phyloP scores from a whole-genome alignment of 2,329 filamentous ascomycete species.

The Hypoxylon sp. region DNA sequence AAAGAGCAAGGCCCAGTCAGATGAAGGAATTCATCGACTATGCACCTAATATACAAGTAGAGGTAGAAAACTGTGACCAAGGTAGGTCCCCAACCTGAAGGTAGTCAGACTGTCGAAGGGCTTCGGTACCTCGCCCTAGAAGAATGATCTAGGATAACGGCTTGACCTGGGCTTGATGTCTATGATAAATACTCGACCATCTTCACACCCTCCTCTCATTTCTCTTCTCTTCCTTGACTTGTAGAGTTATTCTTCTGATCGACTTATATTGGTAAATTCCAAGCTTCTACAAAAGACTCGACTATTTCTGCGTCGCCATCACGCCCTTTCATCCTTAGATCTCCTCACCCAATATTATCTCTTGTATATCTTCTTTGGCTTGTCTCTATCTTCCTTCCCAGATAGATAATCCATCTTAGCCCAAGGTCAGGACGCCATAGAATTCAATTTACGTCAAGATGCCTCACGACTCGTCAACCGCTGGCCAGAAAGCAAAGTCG shows the following conservation, averaged over 20 bases:
- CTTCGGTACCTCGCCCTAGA: too few species aligned
- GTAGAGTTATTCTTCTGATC: background rate
- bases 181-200: conserved; percentile 10
- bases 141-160: background rate
- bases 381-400: background rate
- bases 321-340: too few species aligned
- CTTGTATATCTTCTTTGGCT: background rate
- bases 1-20: conserved; percentile 23
- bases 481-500: background rate
- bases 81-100: background rate
- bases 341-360: too few species aligned
- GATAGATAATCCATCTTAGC: background rate
- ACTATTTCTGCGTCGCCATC: too few species aligned
- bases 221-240: background rate
- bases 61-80: background rate
- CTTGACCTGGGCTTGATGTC: background rate
- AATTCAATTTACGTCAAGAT: conserved; percentile 1
- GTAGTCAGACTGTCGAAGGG: background rate
- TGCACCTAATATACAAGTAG: background rate
- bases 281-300: background rate
- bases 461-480: conserved; percentile 7
- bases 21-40: background rate
- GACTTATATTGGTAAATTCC: background rate
- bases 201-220: background rate
- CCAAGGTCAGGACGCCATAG: background rate